Evolutionary conservation across 208 protist genomes (phyloP).

Genomic region (Trypanosoma melophagium): DNA sequence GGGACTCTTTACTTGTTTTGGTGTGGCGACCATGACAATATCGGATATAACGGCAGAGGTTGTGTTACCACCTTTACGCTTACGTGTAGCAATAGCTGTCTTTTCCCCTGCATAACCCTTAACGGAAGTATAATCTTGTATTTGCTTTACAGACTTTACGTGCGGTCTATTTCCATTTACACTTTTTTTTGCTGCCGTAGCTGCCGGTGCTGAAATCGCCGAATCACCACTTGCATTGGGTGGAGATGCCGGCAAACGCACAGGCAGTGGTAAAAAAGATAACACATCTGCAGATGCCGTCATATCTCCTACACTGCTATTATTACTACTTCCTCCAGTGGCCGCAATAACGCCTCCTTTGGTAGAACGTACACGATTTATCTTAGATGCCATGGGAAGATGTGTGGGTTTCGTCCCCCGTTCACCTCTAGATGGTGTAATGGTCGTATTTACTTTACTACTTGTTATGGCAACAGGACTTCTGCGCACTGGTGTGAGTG

Average conservation of each 20-base stretch:
- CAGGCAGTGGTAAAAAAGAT: constrained; percentile 35
- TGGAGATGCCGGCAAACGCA: constrained; percentile 11
- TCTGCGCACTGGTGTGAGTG: constrained; percentile 19
- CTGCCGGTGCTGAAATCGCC: not conserved
- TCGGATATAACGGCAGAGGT: no score
- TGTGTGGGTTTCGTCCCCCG: not conserved
- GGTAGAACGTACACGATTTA: not conserved
- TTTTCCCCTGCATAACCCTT: not conserved
- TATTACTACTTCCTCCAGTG: not conserved
- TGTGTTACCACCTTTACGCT: not conserved
- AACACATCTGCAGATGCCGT: not conserved
- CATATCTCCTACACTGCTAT: not conserved
- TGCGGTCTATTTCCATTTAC: not conserved
- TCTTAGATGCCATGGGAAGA: not conserved
- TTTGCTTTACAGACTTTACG: not conserved
- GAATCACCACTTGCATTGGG: not conserved
- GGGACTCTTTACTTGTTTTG: not conserved
- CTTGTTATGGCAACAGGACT: not conserved
- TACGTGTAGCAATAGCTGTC: not conserved
- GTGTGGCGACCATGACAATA: not conserved
- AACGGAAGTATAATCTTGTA: not conserved
- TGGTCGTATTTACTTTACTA: not conserved
- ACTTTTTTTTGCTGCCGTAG: not conserved
- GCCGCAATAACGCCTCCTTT: not conserved
- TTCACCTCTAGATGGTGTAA: not conserved